Conservation (phyloP, 768 basidiomycete genomes). For the Lentinula edodes region DNA sequence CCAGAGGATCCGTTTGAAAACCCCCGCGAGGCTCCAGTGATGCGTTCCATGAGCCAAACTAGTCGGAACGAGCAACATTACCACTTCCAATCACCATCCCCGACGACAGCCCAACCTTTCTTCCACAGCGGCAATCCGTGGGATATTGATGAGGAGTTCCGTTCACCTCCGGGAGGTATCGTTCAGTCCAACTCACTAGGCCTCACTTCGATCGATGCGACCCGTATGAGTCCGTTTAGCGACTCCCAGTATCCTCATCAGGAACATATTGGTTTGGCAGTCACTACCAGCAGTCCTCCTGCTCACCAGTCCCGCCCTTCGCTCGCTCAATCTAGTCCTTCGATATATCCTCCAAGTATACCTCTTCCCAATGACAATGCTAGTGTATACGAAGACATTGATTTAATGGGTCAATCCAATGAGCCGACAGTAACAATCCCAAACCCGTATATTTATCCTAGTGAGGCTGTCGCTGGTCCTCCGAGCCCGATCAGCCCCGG, state of each 20-base stretch:
- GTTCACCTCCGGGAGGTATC: neutral
- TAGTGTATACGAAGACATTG: constrained; percentile 15
- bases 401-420: neutral
- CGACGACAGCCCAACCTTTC: neutral
- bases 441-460: neutral
- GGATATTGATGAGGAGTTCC: neutral
- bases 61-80: neutral
- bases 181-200: neutral
- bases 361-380: constrained; percentile 27
- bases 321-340: constrained; percentile 40
- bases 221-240: constrained; percentile 9
- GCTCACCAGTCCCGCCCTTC: constrained; percentile 20
- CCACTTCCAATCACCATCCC: neutral
- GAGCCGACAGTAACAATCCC: neutral
- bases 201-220: constrained; percentile 7
- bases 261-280: constrained; percentile 13
- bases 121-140: neutral
- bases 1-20: constrained; percentile 33
- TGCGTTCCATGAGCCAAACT: constrained; percentile 1
- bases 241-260: constrained; percentile 8
- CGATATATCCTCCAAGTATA: constrained; percentile 43
- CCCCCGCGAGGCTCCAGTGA: constrained; percentile 7
- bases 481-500: constrained; percentile 1
- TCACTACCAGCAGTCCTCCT: constrained; percentile 19
- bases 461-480: neutral